Evolutionary conservation across 129 eudicot genomes (phyloP), one percentile per base, ranked within the genome.

Genomic region (Arctium lappa): DNA sequence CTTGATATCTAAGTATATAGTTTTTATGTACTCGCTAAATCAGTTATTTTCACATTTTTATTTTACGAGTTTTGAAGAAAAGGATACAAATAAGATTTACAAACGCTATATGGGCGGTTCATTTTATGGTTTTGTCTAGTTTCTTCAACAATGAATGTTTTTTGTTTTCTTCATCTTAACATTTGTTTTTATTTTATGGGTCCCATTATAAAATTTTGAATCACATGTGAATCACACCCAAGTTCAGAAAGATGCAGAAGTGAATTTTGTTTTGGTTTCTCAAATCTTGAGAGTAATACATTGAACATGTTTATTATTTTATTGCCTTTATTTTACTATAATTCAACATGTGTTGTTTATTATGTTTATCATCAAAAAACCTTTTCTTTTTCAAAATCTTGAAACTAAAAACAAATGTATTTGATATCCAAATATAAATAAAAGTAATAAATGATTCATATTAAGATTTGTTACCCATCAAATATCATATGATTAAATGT

Each of bases 181-280:
- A 72, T 65, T 32, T 42, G 40, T 75, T 65, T 79, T 29, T 46
- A 40, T 46, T 11, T 13, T 27, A 66, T 40, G 30, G 72, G 82
- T 12, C 82, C 82, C 40, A 79, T 32, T 39, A 79, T 69, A 34
- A 74, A 74, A 30, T 74, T 34, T 16, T 11, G 48, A 82, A 82
- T 63, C 13, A 75, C 48, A 36, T 66, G 77, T 76, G 81, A 76
- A 76, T 7, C 53, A 69, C 34, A 29, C 48, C 16, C 65, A 30
- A 33, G 15, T 15, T 75, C 31, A 22, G 72, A 22, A 32, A 77
- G 74, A 34, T 27, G 70, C 34, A 27, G 53, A 83, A 36, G n/a
- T 53, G 1, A 37, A 70, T 37, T 77, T 77, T 69, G 82, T 36
- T 83, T 77, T 70, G 82, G 65, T 69, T 76, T 83, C 82, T 48